Percentiles rank a stretch among this genome's conserved stretches.
These are phyloP conservation scores for Allium fistulosum DNA, from an alignment of 106 monocot species.

Conservation along the genomic window DNA sequence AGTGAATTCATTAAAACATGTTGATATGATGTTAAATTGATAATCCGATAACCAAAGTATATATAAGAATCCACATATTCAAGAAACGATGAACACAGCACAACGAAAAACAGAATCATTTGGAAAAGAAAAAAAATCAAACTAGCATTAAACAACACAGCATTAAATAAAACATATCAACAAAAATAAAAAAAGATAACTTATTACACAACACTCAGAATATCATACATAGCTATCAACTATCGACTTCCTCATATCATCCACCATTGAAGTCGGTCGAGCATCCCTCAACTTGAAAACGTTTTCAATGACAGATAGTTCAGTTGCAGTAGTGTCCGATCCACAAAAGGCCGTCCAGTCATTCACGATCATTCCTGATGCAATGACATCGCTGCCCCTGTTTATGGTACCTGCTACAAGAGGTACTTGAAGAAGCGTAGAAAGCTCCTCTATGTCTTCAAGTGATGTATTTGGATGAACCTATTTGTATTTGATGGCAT, in stretches of 20 bases:
- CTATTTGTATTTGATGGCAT: conserved; percentile 17
- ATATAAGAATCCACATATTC: not conserved
- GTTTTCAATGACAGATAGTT: conserved; percentile 93
- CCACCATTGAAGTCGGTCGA: conserved; percentile 73
- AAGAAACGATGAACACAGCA: not conserved
- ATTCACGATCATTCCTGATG: conserved; percentile 82
- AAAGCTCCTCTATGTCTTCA: conserved; percentile 95
- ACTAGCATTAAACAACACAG: not conserved
- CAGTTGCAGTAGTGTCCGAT: conserved; percentile 89
- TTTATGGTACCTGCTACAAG: conserved; percentile 94
- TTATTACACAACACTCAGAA: not conserved
- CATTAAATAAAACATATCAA: not conserved
- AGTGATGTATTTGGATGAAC: conserved; percentile 94
- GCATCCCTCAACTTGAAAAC: conserved; percentile 88
- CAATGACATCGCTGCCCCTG: conserved; percentile 92
- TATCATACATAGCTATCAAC: conserved; percentile 79
- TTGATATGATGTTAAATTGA: no score
- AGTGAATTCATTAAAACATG: no score
- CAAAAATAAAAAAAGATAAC: not conserved
- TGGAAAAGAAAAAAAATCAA: no score
- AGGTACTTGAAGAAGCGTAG: conserved; percentile 93
- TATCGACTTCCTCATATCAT: conserved; percentile 92
- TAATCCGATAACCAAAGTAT: not conserved
- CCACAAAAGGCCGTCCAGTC: conserved; percentile 99
- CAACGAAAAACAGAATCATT: not conserved